These are phyloP conservation scores for Coemansia sp. DNA, from an alignment of 192 early-diverging fungal species.

Conservation along the genomic window DNA sequence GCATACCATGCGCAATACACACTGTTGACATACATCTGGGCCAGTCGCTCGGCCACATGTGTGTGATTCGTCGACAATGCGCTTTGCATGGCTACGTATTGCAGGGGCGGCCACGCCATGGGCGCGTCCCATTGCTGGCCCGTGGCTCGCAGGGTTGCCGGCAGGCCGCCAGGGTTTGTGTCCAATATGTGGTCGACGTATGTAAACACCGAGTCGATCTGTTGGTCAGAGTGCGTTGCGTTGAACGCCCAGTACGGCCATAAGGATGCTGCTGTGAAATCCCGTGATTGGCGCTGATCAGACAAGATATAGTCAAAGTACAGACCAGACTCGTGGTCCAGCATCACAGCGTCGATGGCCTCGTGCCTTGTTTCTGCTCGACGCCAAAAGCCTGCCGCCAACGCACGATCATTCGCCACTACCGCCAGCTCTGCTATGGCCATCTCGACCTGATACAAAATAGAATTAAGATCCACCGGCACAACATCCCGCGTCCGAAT, in stretches of 20 bases:
- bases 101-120: conserved; percentile 68
- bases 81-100: conserved; percentile 59
- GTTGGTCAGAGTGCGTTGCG: conserved; percentile 9
- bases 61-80: conserved; percentile 29
- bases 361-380: conserved; percentile 39
- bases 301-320: conserved; percentile 64
- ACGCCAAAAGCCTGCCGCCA: conserved; percentile 6
- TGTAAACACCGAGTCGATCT: conserved; percentile 45
- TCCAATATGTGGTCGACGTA: conserved; percentile 27
- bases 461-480: conserved; percentile 71
- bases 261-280: conserved; percentile 54
- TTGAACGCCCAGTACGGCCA: conserved; percentile 68
- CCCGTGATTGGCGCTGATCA: conserved; percentile 18
- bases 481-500: conserved; percentile 61
- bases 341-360: conserved; percentile 59
- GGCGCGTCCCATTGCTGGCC: conserved; percentile 77
- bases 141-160: conserved; percentile 59
- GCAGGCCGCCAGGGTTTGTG: conserved; percentile 61
- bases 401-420: neutral
- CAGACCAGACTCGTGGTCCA: conserved; percentile 42
- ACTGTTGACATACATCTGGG: conserved; percentile 57
- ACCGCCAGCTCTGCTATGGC: conserved; percentile 12
- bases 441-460: conserved; percentile 58
- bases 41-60: conserved; percentile 32
- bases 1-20: conserved; percentile 70